Evolutionary conservation across 2,329 filamentous ascomycete species (phyloP), one percentile per base, ranked within the genome.

Genomic region (Ascocoryne sarcoides): DNA sequence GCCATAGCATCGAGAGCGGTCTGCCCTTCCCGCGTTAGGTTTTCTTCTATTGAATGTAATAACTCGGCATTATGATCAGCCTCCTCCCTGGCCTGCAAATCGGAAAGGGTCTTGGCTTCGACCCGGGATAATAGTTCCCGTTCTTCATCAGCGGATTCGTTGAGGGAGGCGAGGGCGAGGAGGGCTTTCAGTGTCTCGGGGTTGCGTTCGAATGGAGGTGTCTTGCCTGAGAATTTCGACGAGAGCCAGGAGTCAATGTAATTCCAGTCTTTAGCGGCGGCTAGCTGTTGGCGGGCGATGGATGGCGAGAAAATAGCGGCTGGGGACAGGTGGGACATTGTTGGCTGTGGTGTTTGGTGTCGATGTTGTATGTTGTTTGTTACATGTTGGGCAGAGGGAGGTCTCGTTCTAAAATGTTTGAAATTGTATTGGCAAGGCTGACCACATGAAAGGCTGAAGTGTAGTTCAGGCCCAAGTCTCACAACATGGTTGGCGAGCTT

Each of bases 231-330:
- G 51, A 84, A 84, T 56, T 84, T 84, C 44, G 75, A 71, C 33
- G 71, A 69, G 9, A 95, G 76, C 89, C 90, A 96, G 53, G 70
- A 69, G 62, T 93, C 87, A 51, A 95, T 75, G 50, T 84, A 87
- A 40, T 79, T 81, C 90, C 90, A 96, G 63, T 95, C 89, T 58
- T 90, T 89, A 34, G 87, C 84, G 47, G 84, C 79, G 10, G 84
- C 83, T 47, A 84, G 83, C 51, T 86, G 84, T 45, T 84, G 80
- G 44, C 86, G 82, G 38, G 78, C 77, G 21, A 79, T 66, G 0
- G 76, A 79, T 10, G 79, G 79, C 3, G 79, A 82, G 63, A 82
- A 83, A 42, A 83, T 79, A 45, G 76, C 75, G 10, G 71, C 55
- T 5, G 55, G 53, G 5, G 57, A 55, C 23, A 62, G 58, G 42